Evolutionary conservation across 1,139 yeast species (phyloP).

Genomic region (Pichia sp.): DNA sequence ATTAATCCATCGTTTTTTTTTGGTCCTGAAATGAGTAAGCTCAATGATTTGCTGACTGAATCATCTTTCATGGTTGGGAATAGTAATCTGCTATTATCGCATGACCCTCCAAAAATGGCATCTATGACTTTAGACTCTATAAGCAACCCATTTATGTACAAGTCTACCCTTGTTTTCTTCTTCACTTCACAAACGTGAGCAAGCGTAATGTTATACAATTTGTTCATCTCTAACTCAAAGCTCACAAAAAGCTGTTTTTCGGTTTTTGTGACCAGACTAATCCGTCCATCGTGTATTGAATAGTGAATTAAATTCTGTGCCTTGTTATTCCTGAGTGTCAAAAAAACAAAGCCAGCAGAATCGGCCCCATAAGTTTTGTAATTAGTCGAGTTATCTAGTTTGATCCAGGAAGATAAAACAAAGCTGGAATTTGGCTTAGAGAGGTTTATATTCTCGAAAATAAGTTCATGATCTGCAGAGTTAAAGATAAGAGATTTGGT

Average conservation of each 20-base stretch:
- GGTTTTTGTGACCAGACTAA: slow-evolving; percentile 14
- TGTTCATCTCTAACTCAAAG: slow-evolving; percentile 26
- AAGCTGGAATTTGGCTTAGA: neutral
- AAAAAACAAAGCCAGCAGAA: neutral
- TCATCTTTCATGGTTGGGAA: neutral
- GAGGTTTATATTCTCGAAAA: slow-evolving; percentile 1
- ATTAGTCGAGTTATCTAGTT: neutral
- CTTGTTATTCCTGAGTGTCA: slow-evolving; percentile 1
- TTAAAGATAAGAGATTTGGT: slow-evolving; percentile 6
- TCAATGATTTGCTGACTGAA: neutral
- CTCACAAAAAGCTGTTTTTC: slow-evolving; percentile 25
- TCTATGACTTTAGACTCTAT: slow-evolving; percentile 31
- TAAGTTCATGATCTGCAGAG: neutral
- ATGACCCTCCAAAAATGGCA: slow-evolving; percentile 16
- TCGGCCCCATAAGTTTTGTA: neutral
- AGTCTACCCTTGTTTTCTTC: slow-evolving; percentile 28
- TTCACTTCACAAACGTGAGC: slow-evolving; percentile 24
- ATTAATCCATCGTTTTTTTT: slow-evolving; percentile 9
- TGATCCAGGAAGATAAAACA: slow-evolving; percentile 10
- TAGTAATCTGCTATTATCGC: neutral
- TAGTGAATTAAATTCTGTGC: slow-evolving; percentile 14
- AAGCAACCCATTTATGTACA: slow-evolving; percentile 35
- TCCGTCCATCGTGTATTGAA: slow-evolving; percentile 14
- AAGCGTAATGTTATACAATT: slow-evolving; percentile 28
- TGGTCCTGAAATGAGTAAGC: slow-evolving; percentile 18